Evolutionary conservation across 768 basidiomycete genomes (phyloP).

Genomic region (Tylopilus intermedius): DNA sequence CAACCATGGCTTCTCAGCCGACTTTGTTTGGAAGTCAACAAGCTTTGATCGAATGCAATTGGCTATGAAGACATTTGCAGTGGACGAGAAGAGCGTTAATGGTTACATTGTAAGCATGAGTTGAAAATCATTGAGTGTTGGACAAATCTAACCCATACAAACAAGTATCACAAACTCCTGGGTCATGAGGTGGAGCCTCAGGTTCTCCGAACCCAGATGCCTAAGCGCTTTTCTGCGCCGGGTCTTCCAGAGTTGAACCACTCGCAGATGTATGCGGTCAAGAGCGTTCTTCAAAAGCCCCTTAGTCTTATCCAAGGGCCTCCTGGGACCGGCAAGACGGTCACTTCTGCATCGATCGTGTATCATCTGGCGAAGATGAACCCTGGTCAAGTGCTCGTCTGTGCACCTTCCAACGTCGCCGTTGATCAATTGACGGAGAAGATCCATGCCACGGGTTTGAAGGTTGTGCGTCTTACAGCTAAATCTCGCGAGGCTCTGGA

Average conservation of each 20-base stretch:
- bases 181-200: slow-evolving; percentile 98
- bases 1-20: slow-evolving; percentile 93
- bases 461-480: slow-evolving; percentile 95
- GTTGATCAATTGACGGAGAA: slow-evolving; percentile 99
- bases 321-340: slow-evolving; percentile 98
- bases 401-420: slow-evolving; percentile 98
- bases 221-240: slow-evolving; percentile 94
- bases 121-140: background rate
- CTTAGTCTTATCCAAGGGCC: slow-evolving; percentile 97
- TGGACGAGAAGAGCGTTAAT: slow-evolving; percentile 98
- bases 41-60: slow-evolving; percentile 99
- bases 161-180: slow-evolving; percentile 93
- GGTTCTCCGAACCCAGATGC: slow-evolving; percentile 86
- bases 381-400: slow-evolving; percentile 96
- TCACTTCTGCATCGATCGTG: slow-evolving; percentile 97
- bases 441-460: slow-evolving; percentile 97
- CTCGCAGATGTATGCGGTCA: slow-evolving; percentile 99
- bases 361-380: slow-evolving; percentile 99
- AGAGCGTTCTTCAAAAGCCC: slow-evolving; percentile 97
- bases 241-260: slow-evolving; percentile 98
- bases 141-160: slow-evolving; percentile 2
- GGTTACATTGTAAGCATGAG: slow-evolving; percentile 84
- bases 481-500: slow-evolving; percentile 98
- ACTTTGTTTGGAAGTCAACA: slow-evolving; percentile 99
- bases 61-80: slow-evolving; percentile 99